Base-by-base conservation (phyloP, 768 basidiomycete species). In the Mycena galericulata region DNA sequence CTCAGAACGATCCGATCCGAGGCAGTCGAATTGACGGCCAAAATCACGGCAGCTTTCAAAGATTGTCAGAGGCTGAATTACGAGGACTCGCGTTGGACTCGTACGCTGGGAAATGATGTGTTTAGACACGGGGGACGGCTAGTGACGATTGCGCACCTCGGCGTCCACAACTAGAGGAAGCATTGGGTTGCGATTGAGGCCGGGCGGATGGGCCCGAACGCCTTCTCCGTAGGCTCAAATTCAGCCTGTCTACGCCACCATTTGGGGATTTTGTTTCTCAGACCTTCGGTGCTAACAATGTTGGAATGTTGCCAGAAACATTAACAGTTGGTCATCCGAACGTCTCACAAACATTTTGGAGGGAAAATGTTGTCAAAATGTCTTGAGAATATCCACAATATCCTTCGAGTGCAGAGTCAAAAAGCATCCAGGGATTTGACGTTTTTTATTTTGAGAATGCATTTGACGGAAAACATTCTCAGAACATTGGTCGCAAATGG, bases 151-250 rank as follows among this genome's bases (percentile, higher is more conserved):
- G 62, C 43, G 3, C 62, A 63, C 45, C 62, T 63, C 26, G 62
- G 62, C 3, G 30, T 20, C 15, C 51, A 54, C 14, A 46, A 34
- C 30, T 26, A 45, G 17, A 8, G 54, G 14, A 54, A 54, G 29
- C 62, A 64, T 27, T 64, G 62, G 62, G 43, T 64, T 8, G 24
- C 62, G 3, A 45, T 64, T 10, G 41, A 55, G 1, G 53, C 55
- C 5, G 51, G 1, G 53, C 55, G 4, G 51, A 64, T 11, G 62
- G 62, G 1, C n/a, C 51, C 11, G 2, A 17, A 3, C 41, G 27
- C 2, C 9, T 47, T 4, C 9, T 64, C 10, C 41, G 20, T n/a
- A n/a, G n/a, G n/a, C n/a, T n/a, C n/a, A n/a, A n/a, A n/a, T n/a
- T n/a, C n/a, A n/a, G n/a, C n/a, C n/a, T n/a, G 10, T 64, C 46